Evolutionary conservation across 371 early-diverging fungal genomes (phyloP).

Genomic region (Pancytospora epiphaga): DNA sequence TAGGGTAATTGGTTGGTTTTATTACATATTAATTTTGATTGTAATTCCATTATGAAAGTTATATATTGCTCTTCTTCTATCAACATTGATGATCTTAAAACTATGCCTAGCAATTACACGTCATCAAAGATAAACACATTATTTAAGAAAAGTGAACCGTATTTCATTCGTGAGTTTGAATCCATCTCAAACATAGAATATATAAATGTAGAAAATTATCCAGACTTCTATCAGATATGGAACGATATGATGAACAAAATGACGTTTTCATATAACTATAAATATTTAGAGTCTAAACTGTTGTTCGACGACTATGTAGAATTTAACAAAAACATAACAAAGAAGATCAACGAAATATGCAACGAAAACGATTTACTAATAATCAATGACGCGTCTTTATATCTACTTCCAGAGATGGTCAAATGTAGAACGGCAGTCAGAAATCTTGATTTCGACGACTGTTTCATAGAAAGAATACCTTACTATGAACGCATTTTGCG

Average conservation of each 20-base stretch:
- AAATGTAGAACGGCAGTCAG: slow-evolving; percentile 8
- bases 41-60: not conserved
- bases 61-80: not conserved
- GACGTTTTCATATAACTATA: not conserved
- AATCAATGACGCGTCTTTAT: slow-evolving; percentile 21
- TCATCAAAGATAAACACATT: slow-evolving; percentile 13
- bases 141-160: not conserved
- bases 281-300: not conserved
- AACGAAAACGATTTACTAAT: slow-evolving; percentile 28
- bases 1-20: too few relatives aligned
- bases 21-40: not conserved
- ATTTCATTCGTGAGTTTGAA: not conserved
- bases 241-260: slow-evolving; percentile 9
- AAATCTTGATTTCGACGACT: slow-evolving; percentile 30
- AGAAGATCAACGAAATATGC: slow-evolving; percentile 13
- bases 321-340: not conserved
- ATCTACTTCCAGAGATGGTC: slow-evolving; percentile 29
- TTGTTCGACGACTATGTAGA: slow-evolving; percentile 24
- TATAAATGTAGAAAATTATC: not conserved
- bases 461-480: slow-evolving; percentile 21
- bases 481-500: slow-evolving; percentile 21
- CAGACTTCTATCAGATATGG: not conserved
- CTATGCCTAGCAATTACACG: not conserved
- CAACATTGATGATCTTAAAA: slow-evolving; percentile 3
- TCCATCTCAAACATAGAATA: slow-evolving; percentile 13